Conservation (phyloP, 768 basidiomycete genomes). For the Suillus americanus region DNA sequence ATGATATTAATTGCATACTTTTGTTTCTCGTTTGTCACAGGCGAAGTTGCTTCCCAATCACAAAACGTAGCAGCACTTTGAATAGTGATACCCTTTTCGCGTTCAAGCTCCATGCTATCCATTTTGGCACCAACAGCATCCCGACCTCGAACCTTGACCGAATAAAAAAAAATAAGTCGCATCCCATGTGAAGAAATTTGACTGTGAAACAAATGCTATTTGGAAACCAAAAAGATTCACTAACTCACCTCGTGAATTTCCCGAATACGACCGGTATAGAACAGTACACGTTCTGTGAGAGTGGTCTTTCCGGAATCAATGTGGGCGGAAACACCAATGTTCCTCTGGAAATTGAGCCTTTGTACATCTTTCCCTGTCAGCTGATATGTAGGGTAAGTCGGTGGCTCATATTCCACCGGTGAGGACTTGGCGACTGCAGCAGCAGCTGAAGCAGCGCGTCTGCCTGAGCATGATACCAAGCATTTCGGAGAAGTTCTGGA, state of each 20-base stretch:
- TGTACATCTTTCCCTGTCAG: slow-evolving; percentile 65
- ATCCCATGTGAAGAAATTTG: slow-evolving; percentile 5
- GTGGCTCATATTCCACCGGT: slow-evolving; percentile 11
- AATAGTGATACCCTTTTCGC: slow-evolving; percentile 99
- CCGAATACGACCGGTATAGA: slow-evolving; percentile 92
- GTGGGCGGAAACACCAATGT: slow-evolving; percentile 95
- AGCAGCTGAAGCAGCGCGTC: slow-evolving; percentile 45
- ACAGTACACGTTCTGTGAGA: slow-evolving; percentile 92
- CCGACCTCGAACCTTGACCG: slow-evolving; percentile 76
- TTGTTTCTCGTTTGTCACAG: slow-evolving; percentile 59
- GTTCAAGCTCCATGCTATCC: slow-evolving; percentile 99
- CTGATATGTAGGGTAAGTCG: slow-evolving; percentile 37
- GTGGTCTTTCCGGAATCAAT: slow-evolving; percentile 99
- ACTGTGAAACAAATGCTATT: background rate
- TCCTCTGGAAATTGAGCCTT: slow-evolving; percentile 77
- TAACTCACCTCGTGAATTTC: slow-evolving; percentile 91
- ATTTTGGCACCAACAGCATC: slow-evolving; percentile 99
- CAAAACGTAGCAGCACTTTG: slow-evolving; percentile 99
- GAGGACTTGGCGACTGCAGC: slow-evolving; percentile 35
- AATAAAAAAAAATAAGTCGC: background rate
- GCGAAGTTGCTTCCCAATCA: slow-evolving; percentile 83
- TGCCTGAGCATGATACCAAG: slow-evolving; percentile 8
- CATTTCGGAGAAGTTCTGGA: slow-evolving; percentile 3
- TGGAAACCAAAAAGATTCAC: background rate
- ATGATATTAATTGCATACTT: slow-evolving; percentile 97